These are phyloP conservation scores for Adenanthera pavonina DNA, from an alignment of 306 rosid species.

Conservation along the genomic window DNA sequence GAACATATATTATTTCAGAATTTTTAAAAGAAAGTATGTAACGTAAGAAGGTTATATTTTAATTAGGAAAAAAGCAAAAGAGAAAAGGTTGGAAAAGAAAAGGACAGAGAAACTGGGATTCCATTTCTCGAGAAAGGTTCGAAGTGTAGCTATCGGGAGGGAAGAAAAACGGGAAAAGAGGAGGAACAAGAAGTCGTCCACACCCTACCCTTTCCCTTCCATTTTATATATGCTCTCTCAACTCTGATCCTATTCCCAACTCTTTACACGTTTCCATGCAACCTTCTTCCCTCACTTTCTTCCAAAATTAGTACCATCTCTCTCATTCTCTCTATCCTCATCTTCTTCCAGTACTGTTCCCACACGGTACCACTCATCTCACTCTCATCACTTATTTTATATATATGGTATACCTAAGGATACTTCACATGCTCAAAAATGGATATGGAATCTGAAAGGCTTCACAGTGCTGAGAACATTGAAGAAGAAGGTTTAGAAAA, in stretches of 20 bases:
- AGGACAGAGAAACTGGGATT: slow-evolving; percentile 34
- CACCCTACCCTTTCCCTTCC: neutral
- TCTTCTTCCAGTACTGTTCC: slow-evolving; percentile 11
- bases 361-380: neutral
- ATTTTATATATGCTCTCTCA: neutral
- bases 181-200: slow-evolving; percentile 45
- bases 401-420: slow-evolving; percentile 40
- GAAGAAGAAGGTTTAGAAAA: slow-evolving; percentile 36
- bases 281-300: slow-evolving; percentile 49
- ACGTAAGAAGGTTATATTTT: no score
- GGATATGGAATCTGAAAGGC: slow-evolving; percentile 59
- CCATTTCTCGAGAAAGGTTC: slow-evolving; percentile 67
- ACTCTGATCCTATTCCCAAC: neutral
- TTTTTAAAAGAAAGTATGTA: no score
- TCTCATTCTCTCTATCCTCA: slow-evolving; percentile 16
- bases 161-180: slow-evolving; percentile 58
- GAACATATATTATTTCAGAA: no score
- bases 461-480: slow-evolving; percentile 22
- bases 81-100: slow-evolving; percentile 34
- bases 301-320: slow-evolving; percentile 47
- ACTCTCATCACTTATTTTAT: neutral
- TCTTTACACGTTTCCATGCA: slow-evolving; percentile 62
- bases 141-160: slow-evolving; percentile 74
- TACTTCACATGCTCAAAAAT: slow-evolving; percentile 36
- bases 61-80: neutral